These are phyloP conservation scores for Aotearoamyces nothofagi DNA, from an alignment of 2,329 filamentous ascomycete species.

Conservation along the genomic window DNA sequence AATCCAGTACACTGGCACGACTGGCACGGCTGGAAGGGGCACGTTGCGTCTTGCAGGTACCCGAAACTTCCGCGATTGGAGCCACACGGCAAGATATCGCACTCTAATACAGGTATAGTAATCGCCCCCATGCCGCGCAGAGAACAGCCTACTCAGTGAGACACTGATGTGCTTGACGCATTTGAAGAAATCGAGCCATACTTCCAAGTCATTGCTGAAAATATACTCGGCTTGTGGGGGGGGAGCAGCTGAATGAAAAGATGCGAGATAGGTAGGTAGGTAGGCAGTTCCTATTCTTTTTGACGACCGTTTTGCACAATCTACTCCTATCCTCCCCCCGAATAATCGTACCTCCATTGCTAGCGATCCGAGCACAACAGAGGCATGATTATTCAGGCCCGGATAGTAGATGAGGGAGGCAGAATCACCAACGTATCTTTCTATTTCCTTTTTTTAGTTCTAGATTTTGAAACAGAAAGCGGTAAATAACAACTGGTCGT, in stretches of 20 bases:
- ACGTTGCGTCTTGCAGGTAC: neutral
- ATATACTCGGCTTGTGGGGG: slow-evolving; percentile 7
- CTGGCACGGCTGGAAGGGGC: neutral
- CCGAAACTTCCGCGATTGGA: neutral
- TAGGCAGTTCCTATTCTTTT: slow-evolving; percentile 1
- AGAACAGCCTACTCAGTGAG: too few relatives aligned
- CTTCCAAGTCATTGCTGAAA: slow-evolving; percentile 3
- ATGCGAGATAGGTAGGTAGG: slow-evolving; percentile 8
- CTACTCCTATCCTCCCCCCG: neutral
- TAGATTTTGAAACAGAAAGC: neutral
- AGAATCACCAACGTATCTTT: neutral
- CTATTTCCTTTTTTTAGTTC: neutral
- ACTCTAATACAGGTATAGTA: neutral
- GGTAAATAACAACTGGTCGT: neutral
- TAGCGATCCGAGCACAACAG: neutral
- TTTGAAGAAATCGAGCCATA: slow-evolving; percentile 3
- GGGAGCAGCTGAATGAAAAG: slow-evolving; percentile 5
- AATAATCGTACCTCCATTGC: too few relatives aligned
- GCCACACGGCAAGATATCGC: neutral
- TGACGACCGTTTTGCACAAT: neutral
- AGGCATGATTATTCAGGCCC: neutral
- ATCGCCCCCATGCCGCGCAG: neutral
- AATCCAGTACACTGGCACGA: neutral
- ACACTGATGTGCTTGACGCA: neutral
- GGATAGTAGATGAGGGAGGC: neutral